Percentiles rank a stretch among this genome's conserved stretches.
These are phyloP conservation scores for Chlamydomonas asymmetrica DNA, from an alignment of 139 green algal genomes.

Conservation along the genomic window DNA sequence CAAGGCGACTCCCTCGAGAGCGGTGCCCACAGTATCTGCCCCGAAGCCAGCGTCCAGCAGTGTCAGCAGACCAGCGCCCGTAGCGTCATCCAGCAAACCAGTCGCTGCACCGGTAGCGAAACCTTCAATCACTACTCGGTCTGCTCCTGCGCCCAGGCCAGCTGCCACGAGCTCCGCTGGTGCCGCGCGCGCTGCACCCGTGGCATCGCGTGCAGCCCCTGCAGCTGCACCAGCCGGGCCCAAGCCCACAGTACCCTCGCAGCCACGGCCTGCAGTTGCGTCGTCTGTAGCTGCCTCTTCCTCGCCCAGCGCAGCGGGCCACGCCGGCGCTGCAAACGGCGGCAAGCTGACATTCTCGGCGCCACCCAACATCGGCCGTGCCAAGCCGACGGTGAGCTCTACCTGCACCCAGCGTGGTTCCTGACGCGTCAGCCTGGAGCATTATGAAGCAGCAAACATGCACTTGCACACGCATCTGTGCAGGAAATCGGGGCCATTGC, in stretches of 20 bases:
- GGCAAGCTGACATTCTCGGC: slow-evolving; percentile 25
- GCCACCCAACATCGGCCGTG: background rate
- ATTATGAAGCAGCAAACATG: too few relatives aligned
- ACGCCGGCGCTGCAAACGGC: background rate
- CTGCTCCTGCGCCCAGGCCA: background rate
- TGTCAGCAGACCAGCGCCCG: background rate
- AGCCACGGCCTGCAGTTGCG: background rate
- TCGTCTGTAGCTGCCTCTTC: background rate
- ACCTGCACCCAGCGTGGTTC: too few relatives aligned
- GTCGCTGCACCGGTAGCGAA: background rate
- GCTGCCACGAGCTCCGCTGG: background rate
- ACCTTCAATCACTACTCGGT: background rate
- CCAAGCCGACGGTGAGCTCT: background rate
- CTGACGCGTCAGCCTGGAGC: too few relatives aligned
- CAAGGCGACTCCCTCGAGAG: background rate
- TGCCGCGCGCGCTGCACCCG: background rate
- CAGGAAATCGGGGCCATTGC: too few relatives aligned
- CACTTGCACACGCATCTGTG: too few relatives aligned
- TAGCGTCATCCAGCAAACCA: background rate
- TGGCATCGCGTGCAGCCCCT: background rate
- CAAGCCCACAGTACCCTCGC: background rate
- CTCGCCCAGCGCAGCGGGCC: background rate
- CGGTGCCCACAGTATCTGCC: too few relatives aligned
- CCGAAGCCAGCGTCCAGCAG: background rate
- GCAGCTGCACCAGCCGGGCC: background rate